Evolutionary conservation across 2,329 filamentous ascomycete genomes (phyloP), one percentile per base, ranked within the genome.

Genomic region (Triangularia setosa): DNA sequence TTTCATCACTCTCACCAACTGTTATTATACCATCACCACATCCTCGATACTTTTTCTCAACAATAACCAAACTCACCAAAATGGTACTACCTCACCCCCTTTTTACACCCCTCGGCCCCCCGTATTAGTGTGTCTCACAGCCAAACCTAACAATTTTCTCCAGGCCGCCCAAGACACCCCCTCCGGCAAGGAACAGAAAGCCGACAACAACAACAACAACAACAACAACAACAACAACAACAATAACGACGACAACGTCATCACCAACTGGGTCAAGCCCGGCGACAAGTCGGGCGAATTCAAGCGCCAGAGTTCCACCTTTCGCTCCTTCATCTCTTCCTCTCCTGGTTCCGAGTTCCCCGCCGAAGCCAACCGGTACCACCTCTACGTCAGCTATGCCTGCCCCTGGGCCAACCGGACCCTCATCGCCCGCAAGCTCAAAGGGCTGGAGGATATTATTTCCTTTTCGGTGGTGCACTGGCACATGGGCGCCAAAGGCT

Each of bases 321-420:
- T 98, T 79, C 88, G 95, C 65, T 86, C 90, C 76, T 91, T 81
- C 77, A 90, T 97, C 76, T 92, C 90, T 30, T 85, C 83, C 67
- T 86, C 91, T 70, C 78, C 86, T 0, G 88, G 85, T 52, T 89
- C 91, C 4, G 79, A 88, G 75, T 97, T 93, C 71, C 90, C 92
- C 4, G 85, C 92, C 0, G 94, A 98, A 79, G 92, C 91, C 79
- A 92, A 85, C 61, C 85, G 95, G 63, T 99, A 99, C 76, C 95
- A 99, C 79, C 87, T 99, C 71, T 99, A 94, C 75, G 90, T 97
- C 70, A 94, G 90, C 72, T 97, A 96, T 78, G 93, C 93, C 6
- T 97, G 93, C 77, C 93, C 93, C 3, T 97, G 93, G 93, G 93
- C 94, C 4, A 92, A 92, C 73, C 89, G 95, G 53, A 90, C 92